Conservation (phyloP, 345 rosid species). For the Lagerstroemia speciosa region DNA sequence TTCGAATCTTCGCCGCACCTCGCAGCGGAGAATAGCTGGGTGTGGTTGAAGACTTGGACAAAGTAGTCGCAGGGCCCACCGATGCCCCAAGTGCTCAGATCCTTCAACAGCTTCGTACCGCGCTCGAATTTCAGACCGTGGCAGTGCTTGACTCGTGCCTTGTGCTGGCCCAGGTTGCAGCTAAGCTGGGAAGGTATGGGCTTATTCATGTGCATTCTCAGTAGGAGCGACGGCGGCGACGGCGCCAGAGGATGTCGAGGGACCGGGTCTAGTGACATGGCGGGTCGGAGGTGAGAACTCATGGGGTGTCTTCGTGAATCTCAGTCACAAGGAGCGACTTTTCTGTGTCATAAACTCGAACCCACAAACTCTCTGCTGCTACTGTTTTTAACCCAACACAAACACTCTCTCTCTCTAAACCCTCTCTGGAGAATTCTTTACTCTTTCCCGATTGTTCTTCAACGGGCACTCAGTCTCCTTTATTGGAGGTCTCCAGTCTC, state of each 20-base stretch:
- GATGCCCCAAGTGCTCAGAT: slow-evolving; percentile 26
- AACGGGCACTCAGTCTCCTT: no score
- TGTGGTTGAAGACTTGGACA: slow-evolving; percentile 16
- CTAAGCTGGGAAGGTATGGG: neutral
- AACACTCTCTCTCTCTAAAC: no score
- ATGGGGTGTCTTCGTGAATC: neutral
- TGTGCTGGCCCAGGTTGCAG: neutral
- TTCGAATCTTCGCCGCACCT: slow-evolving; percentile 14
- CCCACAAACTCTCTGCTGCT: no score
- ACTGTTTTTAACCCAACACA: no score
- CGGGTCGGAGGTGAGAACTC: neutral
- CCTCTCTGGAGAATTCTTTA: no score
- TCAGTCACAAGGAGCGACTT: neutral
- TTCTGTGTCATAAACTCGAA: no score
- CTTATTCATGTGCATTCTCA: neutral
- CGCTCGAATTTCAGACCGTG: slow-evolving; percentile 15
- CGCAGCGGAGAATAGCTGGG: slow-evolving; percentile 24
- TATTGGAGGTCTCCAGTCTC: no score
- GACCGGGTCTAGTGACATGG: neutral
- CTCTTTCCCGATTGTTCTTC: no score
- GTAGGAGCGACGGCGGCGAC: neutral
- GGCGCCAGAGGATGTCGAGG: neutral
- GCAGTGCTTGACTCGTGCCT: neutral
- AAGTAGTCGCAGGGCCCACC: slow-evolving; percentile 28
- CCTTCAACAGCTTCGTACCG: slow-evolving; percentile 21